These are phyloP conservation scores for Dimocarpus longan DNA, from an alignment of 345 rosid genomes.

Conservation along the genomic window DNA sequence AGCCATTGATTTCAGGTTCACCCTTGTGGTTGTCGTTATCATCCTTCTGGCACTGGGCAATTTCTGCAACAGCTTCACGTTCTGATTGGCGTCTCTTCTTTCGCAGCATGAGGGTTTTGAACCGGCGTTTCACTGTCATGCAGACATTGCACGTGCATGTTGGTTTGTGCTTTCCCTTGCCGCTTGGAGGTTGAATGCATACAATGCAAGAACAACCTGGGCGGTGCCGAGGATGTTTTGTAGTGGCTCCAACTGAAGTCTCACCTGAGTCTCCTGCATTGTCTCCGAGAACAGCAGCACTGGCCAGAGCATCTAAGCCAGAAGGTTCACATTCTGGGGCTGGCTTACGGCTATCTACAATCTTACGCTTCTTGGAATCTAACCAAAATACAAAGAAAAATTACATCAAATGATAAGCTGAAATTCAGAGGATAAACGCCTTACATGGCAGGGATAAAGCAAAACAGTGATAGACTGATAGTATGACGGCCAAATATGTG, in stretches of 20 bases:
- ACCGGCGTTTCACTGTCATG: conserved; percentile 91
- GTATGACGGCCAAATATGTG: neutral
- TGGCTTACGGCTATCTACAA: conserved; percentile 39
- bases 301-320: conserved; percentile 85
- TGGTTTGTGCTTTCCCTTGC: conserved; percentile 86
- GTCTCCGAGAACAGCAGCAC: conserved; percentile 80
- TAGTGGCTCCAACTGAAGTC: conserved; percentile 71
- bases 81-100: conserved; percentile 84
- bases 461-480: neutral
- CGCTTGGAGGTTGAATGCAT: conserved; percentile 99
- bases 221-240: conserved; percentile 95
- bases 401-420: neutral
- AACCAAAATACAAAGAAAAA: conserved; percentile 16
- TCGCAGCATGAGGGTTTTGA: conserved; percentile 85
- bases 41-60: conserved; percentile 33
- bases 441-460: neutral
- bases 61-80: conserved; percentile 43
- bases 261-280: conserved; percentile 44
- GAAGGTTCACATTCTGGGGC: conserved; percentile 47
- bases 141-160: conserved; percentile 84
- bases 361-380: conserved; percentile 66
- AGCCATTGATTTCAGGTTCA: conserved; percentile 35
- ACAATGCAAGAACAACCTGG: conserved; percentile 95
- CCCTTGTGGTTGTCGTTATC: conserved; percentile 21
- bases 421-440: no score